A percentile compares a stretch with the other conserved stretches of the same genome.
These are phyloP conservation scores for Hemileccinum impolitum DNA, from an alignment of 768 basidiomycete genomes.

Conservation along the genomic window DNA sequence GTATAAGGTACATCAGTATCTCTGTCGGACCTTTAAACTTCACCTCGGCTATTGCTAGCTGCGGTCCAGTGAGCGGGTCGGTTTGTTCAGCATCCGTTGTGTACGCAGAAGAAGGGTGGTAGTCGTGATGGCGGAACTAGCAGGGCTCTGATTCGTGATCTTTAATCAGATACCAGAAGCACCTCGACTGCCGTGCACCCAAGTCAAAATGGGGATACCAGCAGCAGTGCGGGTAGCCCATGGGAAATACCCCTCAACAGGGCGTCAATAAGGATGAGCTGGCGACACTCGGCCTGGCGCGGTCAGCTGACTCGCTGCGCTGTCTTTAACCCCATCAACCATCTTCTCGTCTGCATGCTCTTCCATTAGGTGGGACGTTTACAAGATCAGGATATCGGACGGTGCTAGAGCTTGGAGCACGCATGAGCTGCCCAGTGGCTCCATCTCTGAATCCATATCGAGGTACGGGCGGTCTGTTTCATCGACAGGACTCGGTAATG, in stretches of 20 bases:
- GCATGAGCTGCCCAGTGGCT: constrained; percentile 12
- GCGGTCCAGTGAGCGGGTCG: too few species aligned
- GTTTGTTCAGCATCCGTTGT: too few species aligned
- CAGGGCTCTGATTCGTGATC: not conserved
- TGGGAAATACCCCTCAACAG: not conserved
- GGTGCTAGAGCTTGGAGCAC: not conserved
- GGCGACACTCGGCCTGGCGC: not conserved
- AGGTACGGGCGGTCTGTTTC: constrained; percentile 10
- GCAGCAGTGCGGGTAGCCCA: constrained; percentile 1
- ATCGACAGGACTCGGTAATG: not conserved
- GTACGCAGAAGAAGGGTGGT: not conserved
- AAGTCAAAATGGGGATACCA: not conserved
- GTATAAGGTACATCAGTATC: too few species aligned
- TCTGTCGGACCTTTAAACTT: too few species aligned
- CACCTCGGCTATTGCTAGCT: too few species aligned
- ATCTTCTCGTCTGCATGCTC: not conserved
- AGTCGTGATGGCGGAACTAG: too few species aligned
- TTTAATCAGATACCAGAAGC: not conserved
- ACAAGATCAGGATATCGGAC: not conserved
- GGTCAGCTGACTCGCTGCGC: not conserved
- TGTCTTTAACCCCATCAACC: not conserved
- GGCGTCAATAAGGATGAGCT: not conserved
- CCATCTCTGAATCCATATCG: not conserved
- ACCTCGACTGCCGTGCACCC: not conserved
- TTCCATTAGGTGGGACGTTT: not conserved